Base-by-base conservation (phyloP, 495 filamentous ascomycete genomes). In the Penicillium goetzii region DNA sequence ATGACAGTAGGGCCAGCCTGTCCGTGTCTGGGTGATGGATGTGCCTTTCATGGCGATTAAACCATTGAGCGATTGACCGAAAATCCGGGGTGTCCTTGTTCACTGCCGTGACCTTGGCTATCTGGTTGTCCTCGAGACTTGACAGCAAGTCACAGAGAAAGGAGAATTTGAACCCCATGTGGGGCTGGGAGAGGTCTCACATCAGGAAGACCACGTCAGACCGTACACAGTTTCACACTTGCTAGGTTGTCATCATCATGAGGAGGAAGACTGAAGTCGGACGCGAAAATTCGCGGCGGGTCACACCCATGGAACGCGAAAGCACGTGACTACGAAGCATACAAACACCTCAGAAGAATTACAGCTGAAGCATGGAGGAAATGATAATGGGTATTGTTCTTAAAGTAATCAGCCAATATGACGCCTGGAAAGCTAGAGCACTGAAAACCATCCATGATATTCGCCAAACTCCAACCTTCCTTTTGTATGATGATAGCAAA, bases 161-260 rank as follows among this genome's bases (percentile, higher is more conserved):
- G 9, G 77, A 67, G 70, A 90, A 91, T 6, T 79, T 83, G 76
- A 91, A 84, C 14, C 84, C 82, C 88, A 90, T 90, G 30, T 34
- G 30, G 59, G 23, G 21, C 19, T 28, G 17, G 21, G 21, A 12
- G 3, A n/a, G 14, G 14, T n/a, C 2, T 43, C 25, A 43, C n/a
- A 19, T 53, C 28, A 59, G 11, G 32, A 38, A 4, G 9, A 26
- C 33, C 21, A 34, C 38, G 43, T 11, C 26, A 26, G 6, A 23
- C 30, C 7, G 8, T 55, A 19, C 7, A 55, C 30, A 3, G n/a
- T 21, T 33, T 55, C 28, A 36, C 30, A 19, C 30, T 21, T 36
- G 30, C 17, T 10, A 3, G 17, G 4, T 43, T 55, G 30, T 33
- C 52, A 55, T 36, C 36, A 57, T 34, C 8, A 43, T 57, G 33